phyloP scores from a whole-genome alignment of 2,329 filamentous ascomycete species.

The Biscogniauxia mediterranea region DNA sequence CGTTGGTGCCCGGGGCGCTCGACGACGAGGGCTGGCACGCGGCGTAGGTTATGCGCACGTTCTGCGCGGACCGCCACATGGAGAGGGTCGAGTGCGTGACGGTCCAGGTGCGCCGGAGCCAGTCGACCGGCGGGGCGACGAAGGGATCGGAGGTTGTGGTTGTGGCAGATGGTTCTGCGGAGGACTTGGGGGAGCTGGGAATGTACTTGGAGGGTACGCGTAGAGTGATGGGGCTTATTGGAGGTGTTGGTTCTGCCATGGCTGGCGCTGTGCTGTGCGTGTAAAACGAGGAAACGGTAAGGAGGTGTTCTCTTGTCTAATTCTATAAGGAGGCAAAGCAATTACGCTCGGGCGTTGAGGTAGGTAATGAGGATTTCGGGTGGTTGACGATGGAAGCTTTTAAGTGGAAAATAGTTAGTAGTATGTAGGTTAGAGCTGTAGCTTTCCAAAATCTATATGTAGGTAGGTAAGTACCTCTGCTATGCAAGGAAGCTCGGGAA shows the following conservation, averaged over 20 bases:
- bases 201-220: constrained; percentile 51
- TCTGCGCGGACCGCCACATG: constrained; percentile 79
- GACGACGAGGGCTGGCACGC: constrained; percentile 39
- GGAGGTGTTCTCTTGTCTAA: too few species aligned
- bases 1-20: constrained; percentile 47
- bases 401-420: too few species aligned
- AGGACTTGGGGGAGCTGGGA: constrained; percentile 19
- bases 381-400: too few species aligned
- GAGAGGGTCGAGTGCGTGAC: constrained; percentile 73
- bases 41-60: constrained; percentile 77
- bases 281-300: too few species aligned
- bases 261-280: background rate
- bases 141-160: constrained; percentile 29
- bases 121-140: constrained; percentile 51
- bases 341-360: too few species aligned
- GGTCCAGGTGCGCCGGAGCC: constrained; percentile 66
- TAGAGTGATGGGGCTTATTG: constrained; percentile 33
- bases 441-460: too few species aligned
- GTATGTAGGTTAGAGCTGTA: too few species aligned
- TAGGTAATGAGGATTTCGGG: too few species aligned
- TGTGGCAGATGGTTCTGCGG: constrained; percentile 10
- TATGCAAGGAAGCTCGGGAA: background rate
- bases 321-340: too few species aligned
- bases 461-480: too few species aligned
- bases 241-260: constrained; percentile 18